phyloP scores from a whole-genome alignment of 2,329 filamentous ascomycete species.

The Neofusicoccum umdonicola region DNA sequence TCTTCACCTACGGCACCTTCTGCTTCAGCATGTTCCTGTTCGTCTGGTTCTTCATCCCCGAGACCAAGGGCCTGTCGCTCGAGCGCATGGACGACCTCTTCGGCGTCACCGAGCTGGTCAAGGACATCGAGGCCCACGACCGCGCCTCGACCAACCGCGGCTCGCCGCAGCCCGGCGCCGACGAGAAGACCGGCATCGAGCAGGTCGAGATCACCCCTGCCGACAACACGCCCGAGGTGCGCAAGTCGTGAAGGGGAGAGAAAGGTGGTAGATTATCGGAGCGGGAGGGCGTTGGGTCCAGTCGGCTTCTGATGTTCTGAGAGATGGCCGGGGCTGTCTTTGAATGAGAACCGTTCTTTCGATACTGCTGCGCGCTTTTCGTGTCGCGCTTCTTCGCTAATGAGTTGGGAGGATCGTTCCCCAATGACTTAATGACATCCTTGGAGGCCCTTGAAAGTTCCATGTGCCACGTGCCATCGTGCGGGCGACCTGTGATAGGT shows the following conservation, averaged over 20 bases:
- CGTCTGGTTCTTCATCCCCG: slow-evolving; percentile 67
- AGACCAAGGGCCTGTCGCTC: slow-evolving; percentile 64
- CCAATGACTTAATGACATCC: no score
- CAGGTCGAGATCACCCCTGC: not conserved
- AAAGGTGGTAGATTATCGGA: no score
- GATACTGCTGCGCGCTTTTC: no score
- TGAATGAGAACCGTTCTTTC: no score
- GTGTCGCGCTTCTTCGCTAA: no score
- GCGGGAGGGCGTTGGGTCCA: no score
- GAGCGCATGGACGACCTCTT: slow-evolving; percentile 68
- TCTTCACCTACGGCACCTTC: slow-evolving; percentile 67
- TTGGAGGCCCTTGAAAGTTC: no score
- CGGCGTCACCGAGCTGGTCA: slow-evolving; percentile 53
- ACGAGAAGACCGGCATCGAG: slow-evolving; percentile 11
- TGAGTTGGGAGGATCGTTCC: no score
- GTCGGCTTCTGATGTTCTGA: no score
- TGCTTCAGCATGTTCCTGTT: slow-evolving; percentile 65
- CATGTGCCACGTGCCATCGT: no score
- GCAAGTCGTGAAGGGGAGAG: not conserved
- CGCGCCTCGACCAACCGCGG: not conserved
- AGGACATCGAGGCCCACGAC: slow-evolving; percentile 1
- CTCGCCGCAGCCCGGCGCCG: not conserved
- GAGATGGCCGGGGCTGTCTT: no score
- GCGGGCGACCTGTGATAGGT: no score
- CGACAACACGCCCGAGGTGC: not conserved